These are phyloP conservation scores for Diaporthe vaccinii DNA, from an alignment of 2,329 filamentous ascomycete species.

Conservation along the genomic window DNA sequence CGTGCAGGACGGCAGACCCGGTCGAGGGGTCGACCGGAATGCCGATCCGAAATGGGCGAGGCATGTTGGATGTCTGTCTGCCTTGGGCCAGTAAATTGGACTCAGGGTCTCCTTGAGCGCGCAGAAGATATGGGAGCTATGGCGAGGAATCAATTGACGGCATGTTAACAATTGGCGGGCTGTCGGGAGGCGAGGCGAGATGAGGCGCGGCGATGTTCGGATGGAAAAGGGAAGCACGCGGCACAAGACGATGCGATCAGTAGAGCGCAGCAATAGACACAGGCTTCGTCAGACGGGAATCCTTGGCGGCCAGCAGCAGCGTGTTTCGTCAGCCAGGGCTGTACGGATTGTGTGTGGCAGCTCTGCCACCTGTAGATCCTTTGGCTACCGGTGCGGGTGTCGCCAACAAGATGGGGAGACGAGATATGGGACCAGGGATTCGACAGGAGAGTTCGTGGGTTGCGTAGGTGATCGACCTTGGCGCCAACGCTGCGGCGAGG, in stretches of 20 bases:
- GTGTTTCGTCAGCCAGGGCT: slow-evolving; percentile 29
- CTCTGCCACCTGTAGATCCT: slow-evolving; percentile 27
- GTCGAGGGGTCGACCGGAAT: slow-evolving; percentile 26
- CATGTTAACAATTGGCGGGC: slow-evolving; percentile 23
- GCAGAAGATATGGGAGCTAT: slow-evolving; percentile 6
- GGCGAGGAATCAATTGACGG: slow-evolving; percentile 31
- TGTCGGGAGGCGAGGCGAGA: background rate
- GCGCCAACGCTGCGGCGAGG: slow-evolving; percentile 19
- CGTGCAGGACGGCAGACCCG: slow-evolving; percentile 28
- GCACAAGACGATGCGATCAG: slow-evolving; percentile 1
- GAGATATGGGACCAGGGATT: slow-evolving; percentile 16
- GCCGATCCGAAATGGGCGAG: slow-evolving; percentile 28
- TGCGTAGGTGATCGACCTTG: slow-evolving; percentile 15
- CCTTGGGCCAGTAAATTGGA: background rate
- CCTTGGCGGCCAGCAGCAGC: slow-evolving; percentile 25
- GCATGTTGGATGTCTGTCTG: slow-evolving; percentile 15
- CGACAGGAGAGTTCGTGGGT: slow-evolving; percentile 10
- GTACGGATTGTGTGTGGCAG: slow-evolving; percentile 16
- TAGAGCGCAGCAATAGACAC: background rate
- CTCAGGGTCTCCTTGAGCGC: background rate
- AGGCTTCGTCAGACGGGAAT: slow-evolving; percentile 1
- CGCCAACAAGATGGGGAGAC: background rate
- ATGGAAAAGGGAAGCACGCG: slow-evolving; percentile 10
- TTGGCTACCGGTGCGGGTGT: background rate
- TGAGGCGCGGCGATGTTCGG: background rate